Percentiles rank a stretch among this genome's conserved stretches.
These are phyloP conservation scores for Cyberlindnera bimundalis DNA, from an alignment of 805 yeast species.

Conservation along the genomic window DNA sequence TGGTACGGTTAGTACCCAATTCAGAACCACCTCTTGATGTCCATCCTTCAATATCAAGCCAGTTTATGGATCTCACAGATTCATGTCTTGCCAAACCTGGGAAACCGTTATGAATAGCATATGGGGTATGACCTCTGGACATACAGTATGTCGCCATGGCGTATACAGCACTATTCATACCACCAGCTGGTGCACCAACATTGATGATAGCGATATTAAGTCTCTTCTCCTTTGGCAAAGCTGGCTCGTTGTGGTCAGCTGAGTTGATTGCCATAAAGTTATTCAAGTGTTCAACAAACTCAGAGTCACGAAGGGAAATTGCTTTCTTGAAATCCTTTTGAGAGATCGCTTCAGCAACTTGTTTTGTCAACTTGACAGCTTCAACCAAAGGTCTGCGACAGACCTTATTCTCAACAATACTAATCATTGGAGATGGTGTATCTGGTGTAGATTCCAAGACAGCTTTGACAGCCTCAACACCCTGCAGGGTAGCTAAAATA, in stretches of 20 bases:
- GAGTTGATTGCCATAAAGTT: constrained; percentile 57
- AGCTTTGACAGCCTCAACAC: constrained; percentile 96
- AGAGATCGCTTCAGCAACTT: constrained; percentile 85
- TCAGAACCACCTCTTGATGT: constrained; percentile 89
- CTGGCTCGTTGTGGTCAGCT: constrained; percentile 63
- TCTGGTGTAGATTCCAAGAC: constrained; percentile 84
- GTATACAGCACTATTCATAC: constrained; percentile 81
- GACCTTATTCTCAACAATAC: constrained; percentile 81
- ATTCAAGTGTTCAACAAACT: constrained; percentile 71
- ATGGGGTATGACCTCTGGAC: constrained; percentile 84
- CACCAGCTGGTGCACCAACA: constrained; percentile 98
- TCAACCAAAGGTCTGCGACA: constrained; percentile 83
- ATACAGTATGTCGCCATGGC: constrained; percentile 73
- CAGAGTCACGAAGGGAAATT: constrained; percentile 81
- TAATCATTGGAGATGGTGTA: constrained; percentile 93
- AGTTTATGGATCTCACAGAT: constrained; percentile 65
- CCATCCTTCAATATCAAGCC: constrained; percentile 91
- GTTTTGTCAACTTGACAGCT: constrained; percentile 81
- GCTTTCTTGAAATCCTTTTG: constrained; percentile 80
- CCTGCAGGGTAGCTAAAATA: constrained; percentile 90
- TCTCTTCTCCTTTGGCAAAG: constrained; percentile 57
- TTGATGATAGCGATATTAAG: constrained; percentile 81
- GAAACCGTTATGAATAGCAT: constrained; percentile 91
- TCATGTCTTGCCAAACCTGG: constrained; percentile 89
- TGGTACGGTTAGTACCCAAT: constrained; percentile 96